Evolutionary conservation across 768 basidiomycete species (phyloP).

Genomic region (Mrakia gelida): DNA sequence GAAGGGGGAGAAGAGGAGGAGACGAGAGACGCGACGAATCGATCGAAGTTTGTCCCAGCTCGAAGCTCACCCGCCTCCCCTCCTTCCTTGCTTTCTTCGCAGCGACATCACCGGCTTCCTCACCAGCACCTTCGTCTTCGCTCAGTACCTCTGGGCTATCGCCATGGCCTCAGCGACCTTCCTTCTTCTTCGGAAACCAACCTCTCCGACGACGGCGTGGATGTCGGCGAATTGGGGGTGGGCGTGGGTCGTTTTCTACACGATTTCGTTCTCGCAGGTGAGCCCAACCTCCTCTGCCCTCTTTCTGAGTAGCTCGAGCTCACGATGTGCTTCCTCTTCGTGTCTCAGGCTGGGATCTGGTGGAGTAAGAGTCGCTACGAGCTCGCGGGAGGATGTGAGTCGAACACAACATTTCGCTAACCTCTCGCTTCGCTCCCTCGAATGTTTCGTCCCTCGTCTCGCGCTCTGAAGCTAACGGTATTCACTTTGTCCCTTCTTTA

Average conservation of each 20-base stretch:
- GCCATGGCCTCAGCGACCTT: conserved; percentile 3
- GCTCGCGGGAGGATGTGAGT: neutral
- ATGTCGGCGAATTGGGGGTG: neutral
- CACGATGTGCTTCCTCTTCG: neutral
- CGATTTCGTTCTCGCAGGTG: neutral
- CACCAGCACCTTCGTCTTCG: neutral
- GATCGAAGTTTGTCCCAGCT: neutral
- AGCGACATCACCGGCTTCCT: conserved; percentile 3
- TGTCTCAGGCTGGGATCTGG: neutral
- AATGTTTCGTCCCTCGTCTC: too few species aligned
- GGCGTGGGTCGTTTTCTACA: neutral
- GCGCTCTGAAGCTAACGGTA: neutral
- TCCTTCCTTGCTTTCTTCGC: neutral
- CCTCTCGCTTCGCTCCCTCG: neutral
- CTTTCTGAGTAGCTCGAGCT: neutral
- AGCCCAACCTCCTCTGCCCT: neutral
- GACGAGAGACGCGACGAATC: neutral
- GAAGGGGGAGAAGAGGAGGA: neutral
- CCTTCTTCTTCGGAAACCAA: neutral
- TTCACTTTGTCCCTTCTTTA: neutral
- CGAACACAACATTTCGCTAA: too few species aligned
- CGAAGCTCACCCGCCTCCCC: too few species aligned
- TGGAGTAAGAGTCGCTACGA: neutral
- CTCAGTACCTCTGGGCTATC: neutral
- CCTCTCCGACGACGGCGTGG: neutral